These are phyloP conservation scores for Rehmannia glutinosa DNA, from an alignment of 257 asterid species.

Conservation along the genomic window DNA sequence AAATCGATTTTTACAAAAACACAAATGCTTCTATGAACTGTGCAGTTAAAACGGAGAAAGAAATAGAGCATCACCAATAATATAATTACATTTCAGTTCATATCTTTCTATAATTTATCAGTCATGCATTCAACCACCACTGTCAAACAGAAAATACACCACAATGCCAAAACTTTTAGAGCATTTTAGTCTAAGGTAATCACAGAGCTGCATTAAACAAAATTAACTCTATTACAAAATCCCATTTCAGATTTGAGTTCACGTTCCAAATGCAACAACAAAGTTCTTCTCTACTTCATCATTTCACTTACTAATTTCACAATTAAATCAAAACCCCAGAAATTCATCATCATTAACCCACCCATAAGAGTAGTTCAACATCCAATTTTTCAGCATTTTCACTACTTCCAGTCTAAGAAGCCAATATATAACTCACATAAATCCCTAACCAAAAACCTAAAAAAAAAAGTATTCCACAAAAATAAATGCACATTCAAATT, in stretches of 20 bases:
- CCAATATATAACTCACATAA: not conserved
- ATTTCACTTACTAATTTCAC: not conserved
- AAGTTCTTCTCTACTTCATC: not conserved
- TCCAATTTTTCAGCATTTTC: not conserved
- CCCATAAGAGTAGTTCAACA: not conserved
- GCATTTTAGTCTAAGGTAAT: no score
- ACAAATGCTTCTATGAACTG: not conserved
- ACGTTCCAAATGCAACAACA: slow-evolving; percentile 4
- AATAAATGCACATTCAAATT: not conserved
- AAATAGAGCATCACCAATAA: no score
- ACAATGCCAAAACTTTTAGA: not conserved
- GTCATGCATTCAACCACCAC: not conserved
- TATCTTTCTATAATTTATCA: not conserved
- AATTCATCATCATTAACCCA: not conserved
- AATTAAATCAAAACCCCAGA: not conserved
- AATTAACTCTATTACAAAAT: no score
- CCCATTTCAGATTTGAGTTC: not conserved
- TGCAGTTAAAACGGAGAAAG: not conserved
- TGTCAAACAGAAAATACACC: not conserved
- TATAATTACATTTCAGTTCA: not conserved
- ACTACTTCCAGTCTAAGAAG: not conserved
- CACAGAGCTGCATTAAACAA: no score
- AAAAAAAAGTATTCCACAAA: not conserved
- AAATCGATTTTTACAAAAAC: not conserved
- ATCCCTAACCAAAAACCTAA: not conserved